Base-by-base conservation (phyloP, 2,329 filamentous ascomycete genomes). In the Aspergillus fructus region DNA sequence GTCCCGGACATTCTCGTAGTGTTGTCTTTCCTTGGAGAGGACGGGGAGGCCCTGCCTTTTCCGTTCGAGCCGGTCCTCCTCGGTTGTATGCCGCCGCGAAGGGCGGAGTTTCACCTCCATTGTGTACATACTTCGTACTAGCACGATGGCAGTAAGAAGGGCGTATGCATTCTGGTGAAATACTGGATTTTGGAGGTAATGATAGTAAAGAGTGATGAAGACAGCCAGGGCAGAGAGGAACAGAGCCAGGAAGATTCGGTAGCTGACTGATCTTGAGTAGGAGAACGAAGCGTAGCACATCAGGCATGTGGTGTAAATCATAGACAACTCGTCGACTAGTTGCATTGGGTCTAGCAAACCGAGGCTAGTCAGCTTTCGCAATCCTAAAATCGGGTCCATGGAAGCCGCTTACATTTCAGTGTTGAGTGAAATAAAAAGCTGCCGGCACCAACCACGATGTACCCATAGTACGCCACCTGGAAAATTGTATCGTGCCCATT, bases 91-190 rank as follows among this genome's bases (percentile, higher is more conserved):
- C 75, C 86, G 67, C 79, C 83, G 79, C 5, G 77, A 81, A 7
- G 87, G 86, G 11, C 87, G 80, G 40, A 90, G 77, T 34, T 81
- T 84, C 50, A 81, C 73, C 65, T 90, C 88, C 88, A 93, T 93
- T 24, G 90, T 85, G 70, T 86, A 91, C 79, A 93, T 87, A 65
- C 86, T 89, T 34, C 89, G 85, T 53, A 89, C 78, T 23, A 94
- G 80, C 21, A 93, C 85, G 42, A 86, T 79, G 5, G 82, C 81
- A 0, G 90, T 94, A 43, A 96, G 76, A 3, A 89, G 69, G 2
- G 86, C 89, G 65, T 92, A 96, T 4, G 88, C 88, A 59, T 85
- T 87, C 71, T 96, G 90, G 74, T 96, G 91, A 72, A 96, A 96
- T 1, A 85, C 79, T 0, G 91, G 90, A 62, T 96, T 87, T 69